A percentile compares a stretch with the other conserved stretches of the same genome.
These are phyloP conservation scores for Drosera spatulata DNA, from an alignment of 179 eudicot species.

Conservation along the genomic window DNA sequence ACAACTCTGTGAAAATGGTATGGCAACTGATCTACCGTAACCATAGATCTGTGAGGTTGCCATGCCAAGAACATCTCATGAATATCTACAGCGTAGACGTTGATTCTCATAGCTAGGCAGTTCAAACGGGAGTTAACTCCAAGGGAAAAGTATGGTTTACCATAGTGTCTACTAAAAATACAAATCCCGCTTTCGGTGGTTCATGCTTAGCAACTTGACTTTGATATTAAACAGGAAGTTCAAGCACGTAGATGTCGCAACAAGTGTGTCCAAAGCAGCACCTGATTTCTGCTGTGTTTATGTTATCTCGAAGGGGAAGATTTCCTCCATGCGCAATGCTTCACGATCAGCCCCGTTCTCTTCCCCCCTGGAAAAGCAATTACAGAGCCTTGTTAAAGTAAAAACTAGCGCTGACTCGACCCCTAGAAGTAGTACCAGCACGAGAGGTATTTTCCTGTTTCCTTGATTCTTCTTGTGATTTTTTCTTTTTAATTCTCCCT, in stretches of 20 bases:
- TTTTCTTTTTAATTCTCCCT: conserved; percentile 1
- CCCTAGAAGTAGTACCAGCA: conserved; percentile 28
- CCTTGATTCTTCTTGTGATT: conserved; percentile 1
- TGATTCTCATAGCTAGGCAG: no score
- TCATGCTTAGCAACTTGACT: neutral
- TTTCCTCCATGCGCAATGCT: conserved; percentile 23
- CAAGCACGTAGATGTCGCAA: conserved; percentile 20
- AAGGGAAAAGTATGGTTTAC: neutral
- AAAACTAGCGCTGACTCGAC: conserved; percentile 21
- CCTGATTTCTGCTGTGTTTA: conserved; percentile 89
- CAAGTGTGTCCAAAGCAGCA: conserved; percentile 33
- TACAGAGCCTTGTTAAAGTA: conserved; percentile 21
- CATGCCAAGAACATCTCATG: no score
- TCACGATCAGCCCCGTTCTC: conserved; percentile 21
- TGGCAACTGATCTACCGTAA: no score
- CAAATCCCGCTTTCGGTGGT: neutral
- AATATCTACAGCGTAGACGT: no score
- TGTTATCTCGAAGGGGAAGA: conserved; percentile 69
- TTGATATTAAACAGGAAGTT: conserved; percentile 14
- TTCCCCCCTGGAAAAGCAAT: conserved; percentile 29
- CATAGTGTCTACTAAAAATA: no score
- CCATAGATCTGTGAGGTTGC: no score
- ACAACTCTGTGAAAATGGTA: no score
- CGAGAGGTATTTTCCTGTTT: conserved; percentile 20
- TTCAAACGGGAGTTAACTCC: no score